Evolutionary conservation across 306 rosid genomes (phyloP).

Genomic region (Quercus aquifolioides): DNA sequence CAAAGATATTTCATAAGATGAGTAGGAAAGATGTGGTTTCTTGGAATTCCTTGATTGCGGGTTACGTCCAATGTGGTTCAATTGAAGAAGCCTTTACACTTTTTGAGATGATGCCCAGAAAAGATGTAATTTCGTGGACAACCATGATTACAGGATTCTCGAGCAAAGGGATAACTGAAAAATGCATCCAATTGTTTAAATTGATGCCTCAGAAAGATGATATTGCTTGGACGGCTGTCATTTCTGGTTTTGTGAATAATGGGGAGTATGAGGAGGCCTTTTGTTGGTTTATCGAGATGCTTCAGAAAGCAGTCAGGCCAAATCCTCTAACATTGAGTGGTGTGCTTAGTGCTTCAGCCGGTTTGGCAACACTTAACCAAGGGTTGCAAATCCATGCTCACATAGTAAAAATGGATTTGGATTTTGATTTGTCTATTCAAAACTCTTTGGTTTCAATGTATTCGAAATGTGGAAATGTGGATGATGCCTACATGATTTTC

Average conservation of each 20-base stretch:
- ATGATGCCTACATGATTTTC: constrained; percentile 56
- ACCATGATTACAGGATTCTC: constrained; percentile 62
- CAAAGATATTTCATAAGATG: constrained; percentile 42
- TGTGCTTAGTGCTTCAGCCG: constrained; percentile 67
- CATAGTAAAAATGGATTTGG: constrained; percentile 56
- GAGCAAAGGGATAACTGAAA: constrained; percentile 45
- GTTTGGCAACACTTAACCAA: constrained; percentile 56
- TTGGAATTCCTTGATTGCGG: constrained; percentile 80
- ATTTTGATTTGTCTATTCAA: constrained; percentile 58
- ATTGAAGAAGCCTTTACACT: constrained; percentile 50
- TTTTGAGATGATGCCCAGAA: constrained; percentile 60
- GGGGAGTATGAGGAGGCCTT: constrained; percentile 59
- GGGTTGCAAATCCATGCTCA: constrained; percentile 70
- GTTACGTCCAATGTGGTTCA: constrained; percentile 50
- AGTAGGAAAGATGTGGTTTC: constrained; percentile 48
- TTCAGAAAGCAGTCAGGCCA: constrained; percentile 37
- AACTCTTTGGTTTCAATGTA: constrained; percentile 79
- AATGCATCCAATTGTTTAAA: constrained; percentile 51
- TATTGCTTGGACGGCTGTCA: constrained; percentile 76
- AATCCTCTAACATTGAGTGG: constrained; percentile 65
- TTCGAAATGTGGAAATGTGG: constrained; percentile 68
- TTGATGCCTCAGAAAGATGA: constrained; percentile 66
- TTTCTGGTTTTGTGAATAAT: constrained; percentile 74
- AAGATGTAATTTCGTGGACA: constrained; percentile 74
- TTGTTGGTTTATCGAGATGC: constrained; percentile 63